Percentiles rank a stretch among this genome's conserved stretches.
Conservation (phyloP, 257 asterid genomes). For the Ocimum tenuiflorum region DNA sequence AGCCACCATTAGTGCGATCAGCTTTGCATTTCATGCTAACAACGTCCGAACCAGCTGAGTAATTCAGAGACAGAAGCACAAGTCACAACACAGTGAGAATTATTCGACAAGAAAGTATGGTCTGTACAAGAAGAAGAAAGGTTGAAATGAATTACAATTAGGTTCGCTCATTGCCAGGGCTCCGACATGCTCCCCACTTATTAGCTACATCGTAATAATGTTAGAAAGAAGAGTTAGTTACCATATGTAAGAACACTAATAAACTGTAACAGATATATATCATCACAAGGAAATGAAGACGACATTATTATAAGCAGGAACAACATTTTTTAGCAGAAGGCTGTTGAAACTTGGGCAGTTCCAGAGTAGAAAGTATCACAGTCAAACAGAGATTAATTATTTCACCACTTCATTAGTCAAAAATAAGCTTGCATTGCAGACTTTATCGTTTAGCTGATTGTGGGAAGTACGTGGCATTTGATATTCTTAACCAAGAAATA, state of each 20-base stretch:
- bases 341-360: no score
- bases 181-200: conserved; percentile 93
- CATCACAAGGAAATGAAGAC: background rate
- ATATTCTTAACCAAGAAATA: no score
- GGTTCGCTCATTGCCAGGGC: conserved; percentile 99
- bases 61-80: conserved; percentile 15
- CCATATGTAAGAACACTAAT: background rate
- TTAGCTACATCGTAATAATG: conserved; percentile 55
- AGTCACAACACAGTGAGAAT: conserved; percentile 7
- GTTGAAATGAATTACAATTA: conserved; percentile 50
- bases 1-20: conserved; percentile 83
- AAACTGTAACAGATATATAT: background rate
- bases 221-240: conserved; percentile 22
- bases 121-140: conserved; percentile 4
- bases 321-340: no score
- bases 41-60: conserved; percentile 95
- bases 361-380: no score
- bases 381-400: no score
- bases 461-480: no score
- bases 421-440: no score
- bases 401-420: no score
- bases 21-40: conserved; percentile 98
- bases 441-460: no score
- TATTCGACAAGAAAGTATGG: background rate
- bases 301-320: no score